These are phyloP conservation scores for Sordariomycetes sp. DNA, from an alignment of 2,329 filamentous ascomycete genomes.

Conservation along the genomic window DNA sequence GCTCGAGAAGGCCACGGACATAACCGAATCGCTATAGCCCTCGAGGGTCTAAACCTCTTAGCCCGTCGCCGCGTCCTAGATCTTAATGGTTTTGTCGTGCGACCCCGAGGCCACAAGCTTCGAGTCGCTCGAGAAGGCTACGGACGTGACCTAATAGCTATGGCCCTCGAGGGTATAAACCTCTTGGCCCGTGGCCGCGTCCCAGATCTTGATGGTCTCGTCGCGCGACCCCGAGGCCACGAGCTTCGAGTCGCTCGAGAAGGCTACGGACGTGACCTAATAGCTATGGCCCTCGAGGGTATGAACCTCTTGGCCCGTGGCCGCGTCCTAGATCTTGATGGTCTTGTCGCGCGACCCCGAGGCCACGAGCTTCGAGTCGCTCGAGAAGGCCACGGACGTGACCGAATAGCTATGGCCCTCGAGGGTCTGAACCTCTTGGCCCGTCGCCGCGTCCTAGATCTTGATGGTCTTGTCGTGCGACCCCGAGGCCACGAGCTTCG, in stretches of 20 bases:
- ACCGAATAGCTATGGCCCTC: background rate
- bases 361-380: background rate
- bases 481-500: background rate
- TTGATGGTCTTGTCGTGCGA: background rate
- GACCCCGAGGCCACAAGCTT: background rate
- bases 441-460: background rate
- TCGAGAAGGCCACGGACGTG: slow-evolving; percentile 4
- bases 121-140: slow-evolving; percentile 7
- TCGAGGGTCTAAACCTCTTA: slow-evolving; percentile 7
- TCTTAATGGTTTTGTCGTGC: slow-evolving; percentile 4
- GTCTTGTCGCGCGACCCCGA: slow-evolving; percentile 5
- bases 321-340: slow-evolving; percentile 6
- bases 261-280: slow-evolving; percentile 6
- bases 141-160: background rate
- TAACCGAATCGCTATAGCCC: slow-evolving; percentile 5
- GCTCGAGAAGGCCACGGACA: slow-evolving; percentile 7
- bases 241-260: slow-evolving; percentile 5
- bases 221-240: background rate
- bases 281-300: background rate
- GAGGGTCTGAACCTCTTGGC: background rate
- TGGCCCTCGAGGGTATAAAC: slow-evolving; percentile 7
- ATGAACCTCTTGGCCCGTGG: background rate
- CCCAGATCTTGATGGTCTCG: slow-evolving; percentile 7
- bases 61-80: slow-evolving; percentile 6
- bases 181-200: background rate